phyloP scores from a whole-genome alignment of 1,284 basidiomycete species.

The Ustilago curta region DNA sequence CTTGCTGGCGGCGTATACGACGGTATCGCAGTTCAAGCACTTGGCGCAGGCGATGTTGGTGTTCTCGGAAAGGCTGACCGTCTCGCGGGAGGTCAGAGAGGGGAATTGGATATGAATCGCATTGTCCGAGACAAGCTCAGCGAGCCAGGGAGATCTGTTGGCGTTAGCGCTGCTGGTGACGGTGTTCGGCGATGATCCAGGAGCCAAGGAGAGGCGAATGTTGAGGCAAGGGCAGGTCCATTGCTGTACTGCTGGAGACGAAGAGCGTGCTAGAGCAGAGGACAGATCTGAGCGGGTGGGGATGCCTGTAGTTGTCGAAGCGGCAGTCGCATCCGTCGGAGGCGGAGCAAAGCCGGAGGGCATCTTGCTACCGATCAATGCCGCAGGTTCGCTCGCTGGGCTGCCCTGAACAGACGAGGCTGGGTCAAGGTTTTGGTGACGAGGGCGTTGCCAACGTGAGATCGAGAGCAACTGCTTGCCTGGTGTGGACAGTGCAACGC shows the following conservation, averaged over 20 bases:
- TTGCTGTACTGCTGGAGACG: constrained; percentile 20
- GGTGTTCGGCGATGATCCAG: constrained; percentile 11
- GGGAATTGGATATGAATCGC: constrained; percentile 42
- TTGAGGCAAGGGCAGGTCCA: constrained; percentile 53
- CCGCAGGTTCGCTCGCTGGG: not conserved
- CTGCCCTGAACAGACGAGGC: not conserved
- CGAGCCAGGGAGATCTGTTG: constrained; percentile 25
- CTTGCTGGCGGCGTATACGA: constrained; percentile 46
- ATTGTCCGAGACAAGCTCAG: constrained; percentile 36
- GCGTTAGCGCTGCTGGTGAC: not conserved
- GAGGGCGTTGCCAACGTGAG: not conserved
- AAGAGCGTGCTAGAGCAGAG: constrained; percentile 19
- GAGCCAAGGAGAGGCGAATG: constrained; percentile 29
- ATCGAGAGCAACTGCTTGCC: not conserved
- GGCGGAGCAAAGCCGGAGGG: constrained; percentile 13
- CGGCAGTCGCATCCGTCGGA: constrained; percentile 10
- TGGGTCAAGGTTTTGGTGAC: not conserved
- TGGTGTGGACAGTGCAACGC: too few relatives aligned
- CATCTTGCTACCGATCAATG: constrained; percentile 4
- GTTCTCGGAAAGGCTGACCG: constrained; percentile 30
- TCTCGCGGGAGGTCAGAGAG: constrained; percentile 41
- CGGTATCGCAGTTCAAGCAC: constrained; percentile 48
- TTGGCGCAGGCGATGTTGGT: constrained; percentile 42
- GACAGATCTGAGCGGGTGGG: constrained; percentile 23
- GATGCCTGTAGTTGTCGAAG: not conserved